Evolutionary conservation across 192 early-diverging fungal genomes (phyloP).

Genomic region (Coemansia sp.): DNA sequence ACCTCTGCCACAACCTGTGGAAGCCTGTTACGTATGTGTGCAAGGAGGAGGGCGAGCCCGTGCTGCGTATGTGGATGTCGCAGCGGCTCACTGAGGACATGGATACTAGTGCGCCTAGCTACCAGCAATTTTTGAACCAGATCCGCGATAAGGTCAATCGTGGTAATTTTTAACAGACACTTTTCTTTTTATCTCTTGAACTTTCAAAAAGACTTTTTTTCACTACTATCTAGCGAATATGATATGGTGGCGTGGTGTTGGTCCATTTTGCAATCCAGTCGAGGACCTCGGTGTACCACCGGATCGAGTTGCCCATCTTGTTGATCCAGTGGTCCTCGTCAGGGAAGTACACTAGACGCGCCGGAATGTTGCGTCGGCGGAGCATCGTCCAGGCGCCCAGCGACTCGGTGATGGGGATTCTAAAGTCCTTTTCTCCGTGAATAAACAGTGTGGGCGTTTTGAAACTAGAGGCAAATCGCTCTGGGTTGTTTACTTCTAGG

Average conservation of each 20-base stretch:
- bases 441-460: constrained; percentile 73
- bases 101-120: constrained; percentile 72
- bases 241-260: constrained; percentile 29
- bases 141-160: constrained; percentile 70
- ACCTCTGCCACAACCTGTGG: constrained; percentile 65
- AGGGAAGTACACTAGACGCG: constrained; percentile 69
- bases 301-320: constrained; percentile 63
- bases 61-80: constrained; percentile 78
- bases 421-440: constrained; percentile 66
- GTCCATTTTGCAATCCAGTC: constrained; percentile 52
- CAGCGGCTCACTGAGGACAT: constrained; percentile 92
- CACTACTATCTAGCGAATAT: background rate
- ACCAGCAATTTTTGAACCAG: constrained; percentile 71
- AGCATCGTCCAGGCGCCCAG: constrained; percentile 70
- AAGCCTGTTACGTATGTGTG: constrained; percentile 79
- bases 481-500: constrained; percentile 67
- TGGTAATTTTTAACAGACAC: constrained; percentile 36
- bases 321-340: constrained; percentile 71
- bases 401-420: constrained; percentile 65
- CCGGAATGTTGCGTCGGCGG: constrained; percentile 63
- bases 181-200: background rate
- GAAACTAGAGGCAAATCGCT: constrained; percentile 64
- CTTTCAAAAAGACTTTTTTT: background rate
- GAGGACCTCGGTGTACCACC: constrained; percentile 67
- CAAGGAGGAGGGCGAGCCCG: constrained; percentile 89